phyloP scores from a whole-genome alignment of 2,329 filamentous ascomycete genomes.

The Colletotrichum sp. region DNA sequence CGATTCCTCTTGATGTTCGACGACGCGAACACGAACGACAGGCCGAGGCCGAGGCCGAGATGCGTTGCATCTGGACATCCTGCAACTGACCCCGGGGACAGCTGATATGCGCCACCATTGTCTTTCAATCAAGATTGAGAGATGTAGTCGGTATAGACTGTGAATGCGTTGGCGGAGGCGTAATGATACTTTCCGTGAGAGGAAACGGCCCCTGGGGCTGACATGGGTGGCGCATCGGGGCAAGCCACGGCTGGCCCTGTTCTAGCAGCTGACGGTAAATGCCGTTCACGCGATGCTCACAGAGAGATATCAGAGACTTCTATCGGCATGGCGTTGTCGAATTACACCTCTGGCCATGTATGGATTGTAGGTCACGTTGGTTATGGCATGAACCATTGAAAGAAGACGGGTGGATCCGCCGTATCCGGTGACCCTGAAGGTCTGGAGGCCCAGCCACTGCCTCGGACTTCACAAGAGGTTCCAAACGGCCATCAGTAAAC shows the following conservation, averaged over 20 bases:
- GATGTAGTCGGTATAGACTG: neutral
- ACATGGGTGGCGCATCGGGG: neutral
- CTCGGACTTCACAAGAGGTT: accelerated
- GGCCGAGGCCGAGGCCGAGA: neutral
- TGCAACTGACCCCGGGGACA: neutral
- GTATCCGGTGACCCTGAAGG: neutral
- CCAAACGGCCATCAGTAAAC: accelerated
- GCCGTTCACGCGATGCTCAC: neutral
- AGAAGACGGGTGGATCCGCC: accelerated
- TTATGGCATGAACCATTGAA: neutral
- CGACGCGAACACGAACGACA: neutral
- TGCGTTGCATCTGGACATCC: neutral
- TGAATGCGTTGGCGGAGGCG: neutral
- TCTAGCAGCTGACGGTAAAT: neutral
- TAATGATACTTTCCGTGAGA: neutral
- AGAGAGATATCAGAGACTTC: neutral
- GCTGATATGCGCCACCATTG: neutral
- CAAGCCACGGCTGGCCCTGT: neutral
- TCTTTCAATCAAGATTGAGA: accelerated
- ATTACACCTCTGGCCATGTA: neutral
- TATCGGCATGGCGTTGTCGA: neutral
- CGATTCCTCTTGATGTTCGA: accelerated
- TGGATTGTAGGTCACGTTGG: neutral
- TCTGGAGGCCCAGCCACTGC: neutral
- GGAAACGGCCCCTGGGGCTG: neutral